Percentiles rank a stretch among this genome's conserved stretches.
Conservation (phyloP, 208 protist species). For the Trypanosomatidae sp. region DNA sequence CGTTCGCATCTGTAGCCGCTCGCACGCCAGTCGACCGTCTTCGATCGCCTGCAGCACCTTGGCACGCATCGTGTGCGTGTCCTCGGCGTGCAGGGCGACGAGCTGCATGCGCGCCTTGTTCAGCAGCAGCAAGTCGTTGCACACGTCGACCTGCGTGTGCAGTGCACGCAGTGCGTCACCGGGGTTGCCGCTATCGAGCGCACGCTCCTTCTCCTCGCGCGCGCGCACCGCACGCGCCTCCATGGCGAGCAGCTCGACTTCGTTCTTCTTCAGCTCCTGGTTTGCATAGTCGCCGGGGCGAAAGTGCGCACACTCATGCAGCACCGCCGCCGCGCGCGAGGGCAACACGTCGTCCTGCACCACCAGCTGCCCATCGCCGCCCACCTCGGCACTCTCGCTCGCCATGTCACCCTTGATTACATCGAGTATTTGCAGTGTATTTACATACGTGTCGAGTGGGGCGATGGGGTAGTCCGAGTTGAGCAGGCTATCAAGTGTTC, state of each 20-base stretch:
- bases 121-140: constrained; percentile 65
- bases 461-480: constrained; percentile 40
- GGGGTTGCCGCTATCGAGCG: constrained; percentile 37
- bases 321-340: constrained; percentile 36
- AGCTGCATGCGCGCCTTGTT: constrained; percentile 70
- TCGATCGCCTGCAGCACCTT: constrained; percentile 35
- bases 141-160: constrained; percentile 67
- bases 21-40: constrained; percentile 22
- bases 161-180: constrained; percentile 43
- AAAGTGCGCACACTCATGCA: constrained; percentile 64
- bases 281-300: constrained; percentile 49
- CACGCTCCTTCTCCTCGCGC: constrained; percentile 42
- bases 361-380: not conserved
- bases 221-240: constrained; percentile 33
- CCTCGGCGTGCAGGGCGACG: constrained; percentile 37
- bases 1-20: constrained; percentile 19
- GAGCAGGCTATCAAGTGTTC: constrained; percentile 42
- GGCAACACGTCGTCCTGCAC: constrained; percentile 15
- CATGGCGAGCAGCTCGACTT: constrained; percentile 32
- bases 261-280: constrained; percentile 45
- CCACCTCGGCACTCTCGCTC: not conserved
- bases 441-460: constrained; percentile 34
- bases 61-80: constrained; percentile 30
- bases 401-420: not conserved
- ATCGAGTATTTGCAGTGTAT: constrained; percentile 28